Conservation (phyloP, 768 basidiomycete genomes). For the Hysterangium stoloniferum region DNA sequence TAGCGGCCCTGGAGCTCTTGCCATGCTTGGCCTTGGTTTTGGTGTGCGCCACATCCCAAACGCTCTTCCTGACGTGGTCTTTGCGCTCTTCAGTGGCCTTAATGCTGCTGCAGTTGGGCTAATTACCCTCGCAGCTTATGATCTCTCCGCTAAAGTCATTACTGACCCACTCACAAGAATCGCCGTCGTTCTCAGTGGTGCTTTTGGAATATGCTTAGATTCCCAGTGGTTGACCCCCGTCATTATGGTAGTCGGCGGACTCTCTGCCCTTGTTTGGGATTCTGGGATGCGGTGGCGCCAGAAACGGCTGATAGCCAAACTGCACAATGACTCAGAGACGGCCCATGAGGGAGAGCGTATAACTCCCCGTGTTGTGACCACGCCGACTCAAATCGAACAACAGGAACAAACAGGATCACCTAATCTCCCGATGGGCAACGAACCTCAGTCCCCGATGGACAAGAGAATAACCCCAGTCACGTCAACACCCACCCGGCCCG, state of each 20-base stretch:
- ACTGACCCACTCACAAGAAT: conserved; percentile 37
- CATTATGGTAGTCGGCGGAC: conserved; percentile 35
- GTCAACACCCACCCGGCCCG: no score
- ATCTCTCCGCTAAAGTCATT: conserved; percentile 37
- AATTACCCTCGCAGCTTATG: conserved; percentile 43
- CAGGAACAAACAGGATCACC: no score
- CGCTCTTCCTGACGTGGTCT: conserved; percentile 37
- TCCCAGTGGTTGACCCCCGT: conserved; percentile 46
- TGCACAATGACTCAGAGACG: no score
- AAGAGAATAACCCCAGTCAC: no score
- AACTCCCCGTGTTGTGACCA: no score
- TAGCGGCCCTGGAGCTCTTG: conserved; percentile 37
- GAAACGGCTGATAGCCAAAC: no score
- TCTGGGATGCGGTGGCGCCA: background rate
- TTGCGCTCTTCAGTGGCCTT: conserved; percentile 43
- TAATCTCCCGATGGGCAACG: no score
- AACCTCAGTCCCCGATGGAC: no score
- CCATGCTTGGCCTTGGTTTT: conserved; percentile 39
- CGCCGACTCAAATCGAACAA: no score
- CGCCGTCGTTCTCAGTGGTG: conserved; percentile 34
- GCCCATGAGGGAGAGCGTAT: no score
- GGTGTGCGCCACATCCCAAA: conserved; percentile 36
- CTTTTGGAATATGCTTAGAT: conserved; percentile 41
- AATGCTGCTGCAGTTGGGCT: conserved; percentile 49
- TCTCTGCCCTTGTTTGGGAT: conserved; percentile 35